Conservation (phyloP, 768 basidiomycete species). For the Serendipita sp. region DNA sequence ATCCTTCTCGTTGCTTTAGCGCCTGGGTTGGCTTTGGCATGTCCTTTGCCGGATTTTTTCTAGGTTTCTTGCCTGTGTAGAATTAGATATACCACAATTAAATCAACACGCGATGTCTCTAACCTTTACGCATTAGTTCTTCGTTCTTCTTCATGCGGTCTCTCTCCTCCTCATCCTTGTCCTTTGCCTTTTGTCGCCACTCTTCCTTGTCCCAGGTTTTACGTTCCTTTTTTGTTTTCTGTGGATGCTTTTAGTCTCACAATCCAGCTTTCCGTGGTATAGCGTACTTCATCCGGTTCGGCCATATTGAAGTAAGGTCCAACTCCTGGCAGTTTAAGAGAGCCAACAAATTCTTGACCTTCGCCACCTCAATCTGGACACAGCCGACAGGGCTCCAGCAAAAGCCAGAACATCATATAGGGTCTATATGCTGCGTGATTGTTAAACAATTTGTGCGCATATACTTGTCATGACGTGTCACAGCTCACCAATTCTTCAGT, state of each 20-base stretch:
- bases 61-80: conserved; percentile 63
- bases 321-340: neutral
- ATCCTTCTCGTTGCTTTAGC: conserved; percentile 71
- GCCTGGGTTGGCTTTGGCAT: conserved; percentile 86
- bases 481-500: neutral
- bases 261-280: neutral
- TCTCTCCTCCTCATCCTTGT: conserved; percentile 62
- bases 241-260: neutral
- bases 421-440: too few relatives aligned
- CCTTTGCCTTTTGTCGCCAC: conserved; percentile 52
- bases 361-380: neutral
- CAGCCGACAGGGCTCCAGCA: neutral
- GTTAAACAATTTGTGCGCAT: neutral
- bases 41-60: conserved; percentile 46
- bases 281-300: neutral
- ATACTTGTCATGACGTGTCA: neutral
- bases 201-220: conserved; percentile 91
- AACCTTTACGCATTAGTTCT: conserved; percentile 69
- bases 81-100: neutral
- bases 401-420: too few relatives aligned
- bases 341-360: neutral
- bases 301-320: neutral
- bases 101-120: conserved; percentile 8
- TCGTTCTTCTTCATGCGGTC: conserved; percentile 79
- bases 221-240: conserved; percentile 18